These are phyloP conservation scores for Epicoccum nigrum DNA, from an alignment of 2,329 filamentous ascomycete species.

Conservation along the genomic window DNA sequence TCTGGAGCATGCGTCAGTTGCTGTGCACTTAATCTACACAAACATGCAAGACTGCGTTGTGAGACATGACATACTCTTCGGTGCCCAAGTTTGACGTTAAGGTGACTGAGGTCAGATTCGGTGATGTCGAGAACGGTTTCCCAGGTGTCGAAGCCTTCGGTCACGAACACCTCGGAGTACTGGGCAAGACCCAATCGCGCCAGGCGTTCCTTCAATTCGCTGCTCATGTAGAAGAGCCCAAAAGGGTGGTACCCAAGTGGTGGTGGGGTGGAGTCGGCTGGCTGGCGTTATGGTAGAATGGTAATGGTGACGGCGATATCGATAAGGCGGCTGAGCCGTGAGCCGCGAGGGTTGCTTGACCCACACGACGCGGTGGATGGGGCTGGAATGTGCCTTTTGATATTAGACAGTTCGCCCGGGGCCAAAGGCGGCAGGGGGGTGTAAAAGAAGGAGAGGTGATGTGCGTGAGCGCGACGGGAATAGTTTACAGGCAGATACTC, in stretches of 20 bases:
- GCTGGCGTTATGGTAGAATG: conserved; percentile 8
- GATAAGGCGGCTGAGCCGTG: conserved; percentile 5
- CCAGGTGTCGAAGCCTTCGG: conserved; percentile 86
- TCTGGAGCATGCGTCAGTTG: conserved; percentile 55
- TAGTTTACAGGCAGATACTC: conserved; percentile 34
- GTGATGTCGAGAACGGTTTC: conserved; percentile 83
- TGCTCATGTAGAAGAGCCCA: conserved; percentile 61
- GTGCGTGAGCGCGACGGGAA: conserved; percentile 18
- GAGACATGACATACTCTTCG: conserved; percentile 67
- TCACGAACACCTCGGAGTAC: conserved; percentile 74
- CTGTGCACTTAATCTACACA: background rate
- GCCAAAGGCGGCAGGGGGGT: conserved; percentile 11
- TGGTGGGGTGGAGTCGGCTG: conserved; percentile 8
- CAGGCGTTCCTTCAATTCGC: conserved; percentile 69
- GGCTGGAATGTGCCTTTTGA: conserved; percentile 64
- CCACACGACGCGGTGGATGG: conserved; percentile 66
- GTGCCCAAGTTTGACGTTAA: conserved; percentile 81
- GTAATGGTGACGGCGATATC: conserved; percentile 10
- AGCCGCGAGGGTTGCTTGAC: conserved; percentile 50
- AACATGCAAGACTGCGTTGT: background rate
- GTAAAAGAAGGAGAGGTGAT: conserved; percentile 3
- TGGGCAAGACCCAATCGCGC: conserved; percentile 78
- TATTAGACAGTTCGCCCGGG: conserved; percentile 21
- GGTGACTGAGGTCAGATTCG: conserved; percentile 79
- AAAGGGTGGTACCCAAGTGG: conserved; percentile 3